These are phyloP conservation scores for Mycena amicta DNA, from an alignment of 768 basidiomycete species.

Conservation along the genomic window DNA sequence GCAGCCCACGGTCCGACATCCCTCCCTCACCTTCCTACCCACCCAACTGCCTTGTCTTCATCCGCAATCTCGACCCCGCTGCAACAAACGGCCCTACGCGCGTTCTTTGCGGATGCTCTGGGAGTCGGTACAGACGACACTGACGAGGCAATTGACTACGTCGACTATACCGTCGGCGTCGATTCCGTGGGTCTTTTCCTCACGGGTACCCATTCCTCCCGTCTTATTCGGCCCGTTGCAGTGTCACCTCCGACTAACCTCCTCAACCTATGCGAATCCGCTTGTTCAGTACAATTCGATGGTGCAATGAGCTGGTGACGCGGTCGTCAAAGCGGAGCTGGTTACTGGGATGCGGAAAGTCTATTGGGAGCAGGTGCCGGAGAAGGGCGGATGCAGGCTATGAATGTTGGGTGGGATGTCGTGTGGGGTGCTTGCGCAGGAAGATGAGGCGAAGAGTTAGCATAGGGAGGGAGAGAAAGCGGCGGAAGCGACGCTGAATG, in stretches of 20 bases:
- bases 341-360: constrained; percentile 67
- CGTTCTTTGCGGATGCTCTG: constrained; percentile 54
- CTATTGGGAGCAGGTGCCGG: constrained; percentile 82
- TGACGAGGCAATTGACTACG: constrained; percentile 62
- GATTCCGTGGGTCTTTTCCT: constrained; percentile 44
- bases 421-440: too few relatives aligned
- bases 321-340: constrained; percentile 52
- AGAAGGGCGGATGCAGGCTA: too few relatives aligned
- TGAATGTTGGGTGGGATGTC: too few relatives aligned
- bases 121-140: background rate
- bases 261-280: constrained; percentile 45
- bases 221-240: constrained; percentile 29
- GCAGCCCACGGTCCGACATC: background rate
- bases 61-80: constrained; percentile 66
- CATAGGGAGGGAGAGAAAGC: too few relatives aligned
- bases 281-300: constrained; percentile 49
- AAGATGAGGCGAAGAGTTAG: too few relatives aligned
- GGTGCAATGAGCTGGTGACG: constrained; percentile 37
- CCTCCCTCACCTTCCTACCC: constrained; percentile 53
- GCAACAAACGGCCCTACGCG: constrained; percentile 76
- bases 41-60: constrained; percentile 67
- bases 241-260: constrained; percentile 77
- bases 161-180: constrained; percentile 80
- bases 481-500: too few relatives aligned
- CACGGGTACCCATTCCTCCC: too few relatives aligned